Evolutionary conservation across 2,329 filamentous ascomycete species (phyloP).

Genomic region (Penicillium brasilianum): DNA sequence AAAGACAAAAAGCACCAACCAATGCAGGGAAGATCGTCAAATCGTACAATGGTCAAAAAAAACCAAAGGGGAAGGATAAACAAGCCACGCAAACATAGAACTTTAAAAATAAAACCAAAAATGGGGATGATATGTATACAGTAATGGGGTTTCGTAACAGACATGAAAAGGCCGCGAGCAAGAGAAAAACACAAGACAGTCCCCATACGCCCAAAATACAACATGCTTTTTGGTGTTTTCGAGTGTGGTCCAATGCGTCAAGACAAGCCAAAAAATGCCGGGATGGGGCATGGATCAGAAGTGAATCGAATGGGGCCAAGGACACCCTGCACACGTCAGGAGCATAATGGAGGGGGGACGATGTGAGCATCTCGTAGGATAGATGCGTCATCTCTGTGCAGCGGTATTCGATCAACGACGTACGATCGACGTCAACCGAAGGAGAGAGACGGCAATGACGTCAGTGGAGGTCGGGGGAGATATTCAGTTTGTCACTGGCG

Average conservation of each 20-base stretch:
- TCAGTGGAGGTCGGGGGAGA: conserved; percentile 10
- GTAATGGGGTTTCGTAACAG: conserved; percentile 26
- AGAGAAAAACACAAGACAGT: conserved; percentile 23
- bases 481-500: background rate
- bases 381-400: conserved; percentile 25
- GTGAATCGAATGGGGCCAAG: conserved; percentile 20
- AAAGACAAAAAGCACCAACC: conserved; percentile 21
- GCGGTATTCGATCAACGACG: conserved; percentile 24
- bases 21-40: conserved; percentile 28
- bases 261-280: conserved; percentile 11
- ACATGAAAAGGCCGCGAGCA: conserved; percentile 29
- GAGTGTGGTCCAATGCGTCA: conserved; percentile 6
- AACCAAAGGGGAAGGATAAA: background rate
- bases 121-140: conserved; percentile 28
- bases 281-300: conserved; percentile 21
- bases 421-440: conserved; percentile 26
- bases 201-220: conserved; percentile 23
- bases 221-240: conserved; percentile 9
- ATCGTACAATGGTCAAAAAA: conserved; percentile 28
- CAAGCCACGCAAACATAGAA: conserved; percentile 6
- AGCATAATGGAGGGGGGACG: conserved; percentile 1
- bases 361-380: background rate
- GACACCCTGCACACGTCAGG: conserved; percentile 26
- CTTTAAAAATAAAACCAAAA: background rate
- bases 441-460: conserved; percentile 13